phyloP scores from a whole-genome alignment of 495 filamentous ascomycete genomes.

The Parathielavia appendiculata region DNA sequence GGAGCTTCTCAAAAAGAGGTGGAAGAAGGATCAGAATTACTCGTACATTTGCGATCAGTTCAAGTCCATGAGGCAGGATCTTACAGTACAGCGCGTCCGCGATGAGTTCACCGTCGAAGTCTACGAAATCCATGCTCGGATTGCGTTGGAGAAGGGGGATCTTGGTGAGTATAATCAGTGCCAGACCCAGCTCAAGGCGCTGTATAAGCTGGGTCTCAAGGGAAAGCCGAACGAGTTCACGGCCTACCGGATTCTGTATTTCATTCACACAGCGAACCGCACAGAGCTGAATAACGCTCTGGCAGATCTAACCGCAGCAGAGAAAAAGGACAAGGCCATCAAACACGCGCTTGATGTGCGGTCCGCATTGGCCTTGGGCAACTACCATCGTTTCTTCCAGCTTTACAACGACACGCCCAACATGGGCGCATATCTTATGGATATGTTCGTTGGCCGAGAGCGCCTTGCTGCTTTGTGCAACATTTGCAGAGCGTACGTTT shows the following conservation, averaged over 20 bases:
- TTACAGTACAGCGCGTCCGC: constrained; percentile 95
- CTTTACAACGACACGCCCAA: constrained; percentile 91
- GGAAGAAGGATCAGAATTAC: constrained; percentile 91
- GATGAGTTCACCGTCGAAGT: constrained; percentile 92
- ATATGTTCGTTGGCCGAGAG: constrained; percentile 95
- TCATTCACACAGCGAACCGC: constrained; percentile 97
- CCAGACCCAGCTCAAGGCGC: constrained; percentile 88
- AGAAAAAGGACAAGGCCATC: constrained; percentile 77
- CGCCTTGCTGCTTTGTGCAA: constrained; percentile 81
- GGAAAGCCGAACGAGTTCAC: constrained; percentile 94
- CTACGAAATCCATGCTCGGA: constrained; percentile 96
- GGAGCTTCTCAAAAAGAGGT: constrained; percentile 87
- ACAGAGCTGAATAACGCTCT: constrained; percentile 96
- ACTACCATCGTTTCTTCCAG: constrained; percentile 95
- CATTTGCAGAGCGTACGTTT: constrained; percentile 89
- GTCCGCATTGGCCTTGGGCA: constrained; percentile 84
- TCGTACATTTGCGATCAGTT: constrained; percentile 98
- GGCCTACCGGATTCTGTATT: constrained; percentile 99
- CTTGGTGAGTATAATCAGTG: constrained; percentile 99
- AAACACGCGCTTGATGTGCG: constrained; percentile 90
- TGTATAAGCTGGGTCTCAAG: constrained; percentile 80
- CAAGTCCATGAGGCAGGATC: constrained; percentile 95
- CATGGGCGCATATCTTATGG: constrained; percentile 98
- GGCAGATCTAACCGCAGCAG: constrained; percentile 94
- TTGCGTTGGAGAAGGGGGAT: constrained; percentile 97